A percentile compares a stretch with the other conserved stretches of the same genome.
Evolutionary conservation across 768 basidiomycete species (phyloP).

Genomic region (Xerocomellus intermedius): DNA sequence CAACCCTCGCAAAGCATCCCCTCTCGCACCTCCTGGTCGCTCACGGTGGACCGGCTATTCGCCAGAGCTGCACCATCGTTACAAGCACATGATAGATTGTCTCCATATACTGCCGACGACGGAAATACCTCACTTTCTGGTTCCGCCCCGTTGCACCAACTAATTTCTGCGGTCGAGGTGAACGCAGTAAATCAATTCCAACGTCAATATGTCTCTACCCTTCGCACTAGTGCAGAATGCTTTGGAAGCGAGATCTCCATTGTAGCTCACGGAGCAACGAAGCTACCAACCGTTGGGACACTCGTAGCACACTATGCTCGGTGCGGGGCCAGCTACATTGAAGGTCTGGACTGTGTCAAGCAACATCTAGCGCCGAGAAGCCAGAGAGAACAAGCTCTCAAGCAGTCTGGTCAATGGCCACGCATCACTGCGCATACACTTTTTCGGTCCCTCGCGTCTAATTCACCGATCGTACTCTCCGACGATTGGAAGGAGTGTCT

Average conservation of each 20-base stretch:
- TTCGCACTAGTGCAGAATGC: slow-evolving; percentile 7
- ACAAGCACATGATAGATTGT: neutral
- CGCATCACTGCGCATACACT: slow-evolving; percentile 32
- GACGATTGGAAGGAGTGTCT: slow-evolving; percentile 33
- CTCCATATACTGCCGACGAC: neutral
- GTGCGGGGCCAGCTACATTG: slow-evolving; percentile 3
- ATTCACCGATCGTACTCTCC: slow-evolving; percentile 14
- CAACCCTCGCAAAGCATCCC: neutral
- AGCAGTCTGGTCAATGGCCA: no score
- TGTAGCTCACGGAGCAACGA: neutral
- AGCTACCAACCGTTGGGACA: neutral
- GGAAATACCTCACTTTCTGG: neutral
- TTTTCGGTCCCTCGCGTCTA: slow-evolving; percentile 32
- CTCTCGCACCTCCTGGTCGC: neutral
- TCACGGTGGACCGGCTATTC: slow-evolving; percentile 2
- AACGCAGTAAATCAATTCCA: slow-evolving; percentile 14
- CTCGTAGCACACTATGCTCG: slow-evolving; percentile 10
- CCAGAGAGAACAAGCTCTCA: slow-evolving; percentile 17
- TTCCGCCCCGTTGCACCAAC: neutral
- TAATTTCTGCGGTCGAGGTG: slow-evolving; percentile 1
- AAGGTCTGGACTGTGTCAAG: neutral
- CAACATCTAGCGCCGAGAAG: slow-evolving; percentile 15
- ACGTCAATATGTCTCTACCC: slow-evolving; percentile 7
- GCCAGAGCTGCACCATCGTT: slow-evolving; percentile 2
- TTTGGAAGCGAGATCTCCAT: slow-evolving; percentile 4